Evolutionary conservation across 1,284 basidiomycete species (phyloP).

Genomic region (Trametes hirsuta): DNA sequence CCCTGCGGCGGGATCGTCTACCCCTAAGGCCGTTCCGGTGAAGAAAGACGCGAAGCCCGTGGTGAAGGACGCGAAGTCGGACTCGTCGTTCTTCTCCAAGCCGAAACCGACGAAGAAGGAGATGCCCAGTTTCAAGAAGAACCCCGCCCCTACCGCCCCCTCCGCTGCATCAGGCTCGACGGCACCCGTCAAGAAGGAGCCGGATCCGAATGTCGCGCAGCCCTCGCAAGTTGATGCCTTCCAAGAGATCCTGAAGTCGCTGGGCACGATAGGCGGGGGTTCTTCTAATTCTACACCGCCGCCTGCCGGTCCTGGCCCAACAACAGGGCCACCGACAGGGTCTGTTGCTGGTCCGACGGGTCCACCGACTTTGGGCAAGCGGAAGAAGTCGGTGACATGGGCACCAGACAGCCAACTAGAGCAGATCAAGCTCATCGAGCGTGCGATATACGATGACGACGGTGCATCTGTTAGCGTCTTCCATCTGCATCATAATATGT

Average conservation of each 20-base stretch:
- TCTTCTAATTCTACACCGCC: conserved; percentile 49
- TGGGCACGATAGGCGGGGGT: conserved; percentile 61
- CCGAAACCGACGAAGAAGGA: conserved; percentile 76
- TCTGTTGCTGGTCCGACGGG: conserved; percentile 38
- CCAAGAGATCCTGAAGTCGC: conserved; percentile 75
- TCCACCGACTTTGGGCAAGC: conserved; percentile 47
- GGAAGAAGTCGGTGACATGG: conserved; percentile 78
- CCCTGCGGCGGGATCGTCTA: conserved; percentile 42
- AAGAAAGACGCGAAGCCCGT: conserved; percentile 42
- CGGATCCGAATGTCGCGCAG: conserved; percentile 66
- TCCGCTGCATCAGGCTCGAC: conserved; percentile 24
- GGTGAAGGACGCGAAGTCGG: conserved; percentile 74
- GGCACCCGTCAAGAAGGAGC: conserved; percentile 53
- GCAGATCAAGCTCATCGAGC: conserved; percentile 76
- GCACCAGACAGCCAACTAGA: conserved; percentile 71
- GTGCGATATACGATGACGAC: conserved; percentile 84
- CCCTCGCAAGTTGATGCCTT: conserved; percentile 79
- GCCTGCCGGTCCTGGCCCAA: conserved; percentile 37
- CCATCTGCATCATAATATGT: conserved; percentile 42
- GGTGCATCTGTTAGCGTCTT: conserved; percentile 72
- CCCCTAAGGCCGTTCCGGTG: conserved; percentile 30
- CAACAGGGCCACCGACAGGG: conserved; percentile 34
- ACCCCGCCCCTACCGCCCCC: conserved; percentile 40
- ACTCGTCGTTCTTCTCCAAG: conserved; percentile 83
- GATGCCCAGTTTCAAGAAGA: conserved; percentile 79